Evolutionary conservation across 169 alveolate species (phyloP), one percentile per base, ranked within the genome.

Genomic region (Ichthyophthirius multifiliis): DNA sequence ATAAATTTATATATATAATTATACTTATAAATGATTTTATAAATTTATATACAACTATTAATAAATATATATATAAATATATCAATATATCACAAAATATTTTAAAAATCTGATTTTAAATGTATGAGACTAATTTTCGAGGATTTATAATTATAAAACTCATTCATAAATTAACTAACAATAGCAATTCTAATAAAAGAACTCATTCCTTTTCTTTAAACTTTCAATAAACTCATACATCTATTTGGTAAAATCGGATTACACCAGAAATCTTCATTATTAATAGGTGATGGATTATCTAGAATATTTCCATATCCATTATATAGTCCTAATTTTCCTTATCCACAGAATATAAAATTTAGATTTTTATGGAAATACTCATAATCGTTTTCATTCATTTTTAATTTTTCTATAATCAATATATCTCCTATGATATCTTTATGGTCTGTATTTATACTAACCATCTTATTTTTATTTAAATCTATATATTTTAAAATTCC

Each of bases 401-500:
- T 67, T 34, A 34, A 43, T 18, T 77, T 77, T 44, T 77, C 84
- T 20, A 77, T 62, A 23, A 77, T 10, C 9, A 77, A 13, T 27
- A 65, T 43, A n/a, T 77, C 44, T 16, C 84, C 84, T 10, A 65
- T 37, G 63, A 63, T 46, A 30, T 67, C 75, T 10, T 31, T 35
- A 43, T 65, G 65, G 23, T 77, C 84, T 16, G 84, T 77, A 13
- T 41, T 64, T 15, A 77, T 64, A 5, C 62, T 48, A 30, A 77
- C 77, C 44, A 77, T 44, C 30, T 64, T 77, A 39, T 46, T 43
- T 64, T 77, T 77, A 5, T 63, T 62, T 30, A 77, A 30, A 23
- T 63, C 75, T 41, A 77, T 43, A 77, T 77, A 77, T 43, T 77
- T 77, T 2, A 77, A 35, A 13, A 63, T 39, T 12, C 78, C 78